phyloP scores from a whole-genome alignment of 2,329 filamentous ascomycete species.

The Drechslerella stenobrocha region DNA sequence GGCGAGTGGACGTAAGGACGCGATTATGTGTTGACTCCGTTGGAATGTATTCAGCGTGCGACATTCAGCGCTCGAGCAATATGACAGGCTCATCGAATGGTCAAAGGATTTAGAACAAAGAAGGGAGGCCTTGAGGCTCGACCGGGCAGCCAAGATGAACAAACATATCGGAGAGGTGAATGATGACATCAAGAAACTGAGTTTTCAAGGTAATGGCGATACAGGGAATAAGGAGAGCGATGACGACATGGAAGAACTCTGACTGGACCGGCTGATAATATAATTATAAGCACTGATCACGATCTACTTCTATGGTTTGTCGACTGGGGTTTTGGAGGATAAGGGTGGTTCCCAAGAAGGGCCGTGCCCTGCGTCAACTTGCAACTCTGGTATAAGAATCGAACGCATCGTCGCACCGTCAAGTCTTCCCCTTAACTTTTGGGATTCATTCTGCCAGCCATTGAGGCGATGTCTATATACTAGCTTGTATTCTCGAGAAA shows the following conservation, averaged over 20 bases:
- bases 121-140: not conserved
- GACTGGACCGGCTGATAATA: too few species aligned
- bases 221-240: conserved; percentile 8
- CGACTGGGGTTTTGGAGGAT: too few species aligned
- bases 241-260: conserved; percentile 8
- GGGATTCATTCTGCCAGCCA: conserved; percentile 20
- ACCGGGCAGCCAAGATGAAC: not conserved
- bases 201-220: not conserved
- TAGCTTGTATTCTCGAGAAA: not conserved
- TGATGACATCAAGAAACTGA: not conserved
- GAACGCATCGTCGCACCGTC: too few species aligned
- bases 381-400: too few species aligned
- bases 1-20: not conserved
- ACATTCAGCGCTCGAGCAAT: not conserved
- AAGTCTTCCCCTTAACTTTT: conserved; percentile 2
- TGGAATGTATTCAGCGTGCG: conserved; percentile 6
- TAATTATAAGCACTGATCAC: too few species aligned
- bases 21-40: conserved; percentile 22
- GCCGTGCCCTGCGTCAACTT: too few species aligned
- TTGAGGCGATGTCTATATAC: conserved; percentile 3
- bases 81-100: conserved; percentile 7
- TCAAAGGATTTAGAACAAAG: not conserved
- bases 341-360: too few species aligned
- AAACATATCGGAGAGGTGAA: not conserved
- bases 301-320: too few species aligned